A percentile compares a stretch with the other conserved stretches of the same genome.
phyloP scores from a whole-genome alignment of 768 basidiomycete species.

The Pulveroboletus sp. region DNA sequence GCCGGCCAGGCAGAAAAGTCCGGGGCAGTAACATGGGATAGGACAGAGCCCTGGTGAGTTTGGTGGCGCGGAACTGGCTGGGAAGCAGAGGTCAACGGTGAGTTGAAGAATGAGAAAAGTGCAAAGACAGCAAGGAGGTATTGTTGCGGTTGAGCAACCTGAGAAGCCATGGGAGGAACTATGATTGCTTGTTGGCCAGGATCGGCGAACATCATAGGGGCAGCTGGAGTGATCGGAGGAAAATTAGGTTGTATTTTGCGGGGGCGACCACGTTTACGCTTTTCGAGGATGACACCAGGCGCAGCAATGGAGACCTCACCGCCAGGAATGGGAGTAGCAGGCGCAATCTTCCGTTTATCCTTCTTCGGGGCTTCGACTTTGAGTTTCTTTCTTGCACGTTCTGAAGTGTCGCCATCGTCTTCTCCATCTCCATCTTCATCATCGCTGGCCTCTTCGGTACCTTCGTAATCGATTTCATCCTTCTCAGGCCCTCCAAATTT shows the following conservation, averaged over 20 bases:
- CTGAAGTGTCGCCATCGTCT: constrained; percentile 37
- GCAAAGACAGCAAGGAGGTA: constrained; percentile 82
- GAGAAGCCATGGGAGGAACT: constrained; percentile 11
- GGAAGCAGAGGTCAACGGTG: constrained; percentile 50
- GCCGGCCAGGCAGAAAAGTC: constrained; percentile 15
- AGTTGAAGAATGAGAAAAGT: constrained; percentile 83
- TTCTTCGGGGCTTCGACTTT: constrained; percentile 47
- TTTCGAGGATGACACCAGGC: constrained; percentile 48
- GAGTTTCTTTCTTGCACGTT: constrained; percentile 57
- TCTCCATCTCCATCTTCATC: constrained; percentile 41
- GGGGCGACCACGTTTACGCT: constrained; percentile 80
- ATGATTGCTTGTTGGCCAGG: constrained; percentile 14
- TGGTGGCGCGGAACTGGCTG: constrained; percentile 34
- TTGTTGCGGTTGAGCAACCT: constrained; percentile 37
- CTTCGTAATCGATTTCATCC: constrained; percentile 54
- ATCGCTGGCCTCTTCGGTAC: constrained; percentile 38
- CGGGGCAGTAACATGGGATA: constrained; percentile 35
- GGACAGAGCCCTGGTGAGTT: constrained; percentile 55
- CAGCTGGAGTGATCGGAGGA: constrained; percentile 27
- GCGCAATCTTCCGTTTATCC: constrained; percentile 35
- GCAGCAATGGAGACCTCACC: constrained; percentile 26
- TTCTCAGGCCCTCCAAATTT: constrained; percentile 76
- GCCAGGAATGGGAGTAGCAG: constrained; percentile 20
- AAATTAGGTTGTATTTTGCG: constrained; percentile 60
- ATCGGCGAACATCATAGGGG: constrained; percentile 14